Conservation (phyloP, 345 rosid genomes). For the Kandelia obovata region DNA sequence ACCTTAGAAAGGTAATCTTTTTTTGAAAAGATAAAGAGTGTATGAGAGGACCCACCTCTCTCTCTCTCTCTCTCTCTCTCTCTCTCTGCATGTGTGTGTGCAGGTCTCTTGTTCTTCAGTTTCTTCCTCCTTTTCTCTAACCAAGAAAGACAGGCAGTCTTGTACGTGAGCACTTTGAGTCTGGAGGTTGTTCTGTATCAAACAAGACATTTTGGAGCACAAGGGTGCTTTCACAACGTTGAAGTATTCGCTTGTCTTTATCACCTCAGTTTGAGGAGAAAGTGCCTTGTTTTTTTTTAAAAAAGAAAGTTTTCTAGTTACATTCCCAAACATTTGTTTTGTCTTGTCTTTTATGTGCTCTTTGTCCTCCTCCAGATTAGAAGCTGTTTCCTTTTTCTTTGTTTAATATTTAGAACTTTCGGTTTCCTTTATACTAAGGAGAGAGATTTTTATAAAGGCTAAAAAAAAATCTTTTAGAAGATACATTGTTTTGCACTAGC, state of each 20-base stretch:
- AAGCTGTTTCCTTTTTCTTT: conserved; percentile 6
- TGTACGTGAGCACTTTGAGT: neutral
- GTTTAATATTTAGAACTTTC: conserved; percentile 18
- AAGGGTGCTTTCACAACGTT: neutral
- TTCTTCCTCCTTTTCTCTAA: conserved; percentile 21
- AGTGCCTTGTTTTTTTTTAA: conserved; percentile 12
- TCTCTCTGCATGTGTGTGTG: neutral
- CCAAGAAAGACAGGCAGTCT: conserved; percentile 21
- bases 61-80: conserved; percentile 11
- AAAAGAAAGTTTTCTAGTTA: conserved; percentile 10
- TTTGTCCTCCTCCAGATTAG: conserved; percentile 12
- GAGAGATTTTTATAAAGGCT: too few species aligned
- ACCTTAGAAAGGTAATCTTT: conserved; percentile 52
- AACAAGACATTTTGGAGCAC: conserved; percentile 1
- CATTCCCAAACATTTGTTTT: conserved; percentile 24
- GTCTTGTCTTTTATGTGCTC: conserved; percentile 10
- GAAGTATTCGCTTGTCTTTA: conserved; percentile 9
- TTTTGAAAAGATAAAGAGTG: conserved; percentile 42
- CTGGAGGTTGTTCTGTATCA: conserved; percentile 5
- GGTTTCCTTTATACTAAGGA: conserved; percentile 11
- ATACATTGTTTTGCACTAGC: neutral
- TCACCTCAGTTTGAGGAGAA: conserved; percentile 28
- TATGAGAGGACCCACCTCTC: conserved; percentile 30
- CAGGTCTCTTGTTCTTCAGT: conserved; percentile 8
- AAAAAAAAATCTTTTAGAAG: neutral